phyloP scores from a whole-genome alignment of 306 rosid genomes.

The Glycyrrhiza uralensis region DNA sequence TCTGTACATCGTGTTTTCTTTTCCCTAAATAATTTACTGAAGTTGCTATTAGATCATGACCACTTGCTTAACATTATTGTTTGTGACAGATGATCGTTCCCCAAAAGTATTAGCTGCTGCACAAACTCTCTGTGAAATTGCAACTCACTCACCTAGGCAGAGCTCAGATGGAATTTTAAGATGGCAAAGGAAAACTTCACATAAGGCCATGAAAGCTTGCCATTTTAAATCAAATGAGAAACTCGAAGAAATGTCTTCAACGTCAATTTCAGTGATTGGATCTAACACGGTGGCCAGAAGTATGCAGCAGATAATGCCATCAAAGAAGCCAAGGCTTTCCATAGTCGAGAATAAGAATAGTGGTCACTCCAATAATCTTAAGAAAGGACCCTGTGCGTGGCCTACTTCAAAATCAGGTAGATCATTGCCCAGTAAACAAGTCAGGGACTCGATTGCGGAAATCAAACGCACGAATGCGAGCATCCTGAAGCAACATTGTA shows the following conservation, averaged over 20 bases:
- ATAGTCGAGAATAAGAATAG: constrained; percentile 46
- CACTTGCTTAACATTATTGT: constrained; percentile 26
- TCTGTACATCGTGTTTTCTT: not conserved
- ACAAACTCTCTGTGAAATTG: constrained; percentile 64
- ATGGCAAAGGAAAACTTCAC: constrained; percentile 82
- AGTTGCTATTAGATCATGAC: constrained; percentile 3
- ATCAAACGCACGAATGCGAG: constrained; percentile 45
- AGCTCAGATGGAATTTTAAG: constrained; percentile 53
- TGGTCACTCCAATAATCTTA: constrained; percentile 34
- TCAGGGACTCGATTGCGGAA: constrained; percentile 49
- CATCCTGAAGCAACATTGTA: constrained; percentile 48
- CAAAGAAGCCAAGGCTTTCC: constrained; percentile 73
- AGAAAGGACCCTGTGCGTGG: constrained; percentile 60
- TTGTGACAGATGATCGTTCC: constrained; percentile 57
- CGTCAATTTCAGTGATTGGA: constrained; percentile 32
- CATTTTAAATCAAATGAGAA: constrained; percentile 56
- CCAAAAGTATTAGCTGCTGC: constrained; percentile 72
- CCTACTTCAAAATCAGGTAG: constrained; percentile 80
- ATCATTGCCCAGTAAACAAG: constrained; percentile 57
- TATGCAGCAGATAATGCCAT: constrained; percentile 44
- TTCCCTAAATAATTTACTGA: not conserved
- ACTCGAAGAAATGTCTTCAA: constrained; percentile 43
- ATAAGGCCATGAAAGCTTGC: constrained; percentile 68
- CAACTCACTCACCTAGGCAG: constrained; percentile 39
- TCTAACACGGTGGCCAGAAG: constrained; percentile 43